Evolutionary conservation across 257 asterid genomes (phyloP).

Genomic region (Linderniella brevidens): DNA sequence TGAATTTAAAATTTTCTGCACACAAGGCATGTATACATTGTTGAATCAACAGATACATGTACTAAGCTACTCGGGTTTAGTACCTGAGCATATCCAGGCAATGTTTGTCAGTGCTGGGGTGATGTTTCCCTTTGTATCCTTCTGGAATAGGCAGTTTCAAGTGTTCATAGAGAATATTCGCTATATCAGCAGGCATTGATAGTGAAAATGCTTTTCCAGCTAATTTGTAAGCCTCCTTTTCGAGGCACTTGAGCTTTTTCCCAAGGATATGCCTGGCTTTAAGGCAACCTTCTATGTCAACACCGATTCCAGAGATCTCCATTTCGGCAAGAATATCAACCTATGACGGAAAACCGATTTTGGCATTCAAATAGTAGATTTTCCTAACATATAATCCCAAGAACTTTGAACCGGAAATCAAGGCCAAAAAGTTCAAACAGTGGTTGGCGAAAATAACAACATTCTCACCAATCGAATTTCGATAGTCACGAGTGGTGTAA

Average conservation of each 20-base stretch:
- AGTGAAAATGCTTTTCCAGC: constrained; percentile 87
- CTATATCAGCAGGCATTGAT: constrained; percentile 83
- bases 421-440: not conserved
- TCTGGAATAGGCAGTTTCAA: constrained; percentile 86
- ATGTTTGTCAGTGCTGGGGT: constrained; percentile 88
- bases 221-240: constrained; percentile 67
- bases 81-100: constrained; percentile 87
- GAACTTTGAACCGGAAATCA: not conserved
- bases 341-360: constrained; percentile 21
- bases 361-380: constrained; percentile 7
- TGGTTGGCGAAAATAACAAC: not conserved
- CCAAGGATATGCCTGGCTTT: constrained; percentile 59
- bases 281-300: constrained; percentile 95
- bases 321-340: constrained; percentile 77
- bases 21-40: not conserved
- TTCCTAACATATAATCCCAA: constrained; percentile 3
- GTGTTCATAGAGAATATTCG: constrained; percentile 73
- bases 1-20: too few relatives aligned
- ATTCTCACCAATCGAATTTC: constrained; percentile 73
- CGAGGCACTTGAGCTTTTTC: constrained; percentile 58
- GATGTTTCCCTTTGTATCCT: constrained; percentile 62
- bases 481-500: constrained; percentile 47
- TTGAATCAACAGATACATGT: not conserved
- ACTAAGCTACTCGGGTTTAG: not conserved
- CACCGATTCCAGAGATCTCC: constrained; percentile 94